A percentile compares a stretch with the other conserved stretches of the same genome.
Evolutionary conservation across 2,329 filamentous ascomycete species (phyloP).

Genomic region (Beauveria sp.): DNA sequence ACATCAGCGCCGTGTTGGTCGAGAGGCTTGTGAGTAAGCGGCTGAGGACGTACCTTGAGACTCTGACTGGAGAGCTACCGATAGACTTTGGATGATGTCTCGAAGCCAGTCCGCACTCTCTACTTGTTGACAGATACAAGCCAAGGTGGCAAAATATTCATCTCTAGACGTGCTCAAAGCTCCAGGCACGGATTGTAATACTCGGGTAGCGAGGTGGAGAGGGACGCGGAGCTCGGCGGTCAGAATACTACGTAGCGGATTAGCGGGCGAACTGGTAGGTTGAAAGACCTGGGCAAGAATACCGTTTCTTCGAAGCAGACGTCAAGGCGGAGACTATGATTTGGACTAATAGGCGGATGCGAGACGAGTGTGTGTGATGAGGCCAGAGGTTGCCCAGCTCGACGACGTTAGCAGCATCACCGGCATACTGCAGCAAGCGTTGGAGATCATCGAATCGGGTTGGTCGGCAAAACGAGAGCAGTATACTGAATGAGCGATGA

Average conservation of each 20-base stretch:
- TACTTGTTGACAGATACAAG: neutral
- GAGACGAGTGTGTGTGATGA: conserved; percentile 20
- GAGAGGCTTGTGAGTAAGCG: neutral
- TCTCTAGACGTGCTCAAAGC: neutral
- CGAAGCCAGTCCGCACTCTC: neutral
- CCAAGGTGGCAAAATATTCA: neutral
- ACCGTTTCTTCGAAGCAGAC: neutral
- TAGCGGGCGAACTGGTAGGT: neutral
- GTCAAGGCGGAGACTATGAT: conserved; percentile 30
- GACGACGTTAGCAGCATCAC: conserved; percentile 32
- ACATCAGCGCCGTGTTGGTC: neutral
- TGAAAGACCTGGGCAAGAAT: neutral
- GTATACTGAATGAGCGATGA: conserved; percentile 36
- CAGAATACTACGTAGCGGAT: neutral
- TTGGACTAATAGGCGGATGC: conserved; percentile 28
- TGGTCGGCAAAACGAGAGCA: conserved; percentile 43
- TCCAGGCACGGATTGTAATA: neutral
- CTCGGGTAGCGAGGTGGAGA: neutral
- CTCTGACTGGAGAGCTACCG: neutral
- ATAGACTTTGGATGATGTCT: neutral
- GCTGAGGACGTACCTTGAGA: neutral
- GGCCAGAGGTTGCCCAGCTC: conserved; percentile 29
- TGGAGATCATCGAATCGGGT: conserved; percentile 37
- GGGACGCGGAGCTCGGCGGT: neutral
- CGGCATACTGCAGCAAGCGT: conserved; percentile 38